Percentiles rank a stretch among this genome's conserved stretches.
phyloP scores from a whole-genome alignment of 2,329 filamentous ascomycete genomes.

The Botrytis aclada region DNA sequence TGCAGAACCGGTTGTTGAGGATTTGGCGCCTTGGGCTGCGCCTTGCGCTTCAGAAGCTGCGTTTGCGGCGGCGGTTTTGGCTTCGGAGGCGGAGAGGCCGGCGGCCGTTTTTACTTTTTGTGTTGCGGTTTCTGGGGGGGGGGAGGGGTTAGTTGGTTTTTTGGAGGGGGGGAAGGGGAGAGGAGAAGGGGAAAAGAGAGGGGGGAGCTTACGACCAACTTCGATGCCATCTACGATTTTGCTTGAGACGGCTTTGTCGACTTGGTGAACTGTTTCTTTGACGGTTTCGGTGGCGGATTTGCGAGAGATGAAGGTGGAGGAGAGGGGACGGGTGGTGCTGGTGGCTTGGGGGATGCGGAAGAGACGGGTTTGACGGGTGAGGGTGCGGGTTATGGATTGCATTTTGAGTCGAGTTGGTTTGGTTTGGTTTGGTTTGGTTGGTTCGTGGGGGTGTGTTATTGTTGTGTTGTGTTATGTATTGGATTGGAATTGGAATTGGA shows the following conservation, averaged over 20 bases:
- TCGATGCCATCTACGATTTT: conserved; percentile 62
- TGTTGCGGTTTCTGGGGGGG: conserved; percentile 38
- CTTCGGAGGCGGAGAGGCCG: conserved; percentile 39
- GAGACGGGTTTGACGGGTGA: background rate
- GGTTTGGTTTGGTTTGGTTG: background rate
- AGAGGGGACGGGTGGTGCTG: background rate
- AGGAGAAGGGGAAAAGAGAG: background rate
- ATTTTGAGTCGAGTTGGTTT: background rate
- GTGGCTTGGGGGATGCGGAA: background rate
- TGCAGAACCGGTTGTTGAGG: conserved; percentile 18
- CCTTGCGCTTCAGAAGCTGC: conserved; percentile 38
- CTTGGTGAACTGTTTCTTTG: conserved; percentile 58
- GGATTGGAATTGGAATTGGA: too few species aligned
- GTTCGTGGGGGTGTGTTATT: background rate
- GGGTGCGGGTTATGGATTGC: background rate
- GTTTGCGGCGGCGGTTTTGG: conserved; percentile 30
- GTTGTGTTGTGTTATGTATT: too few species aligned
- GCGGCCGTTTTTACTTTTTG: conserved; percentile 50
- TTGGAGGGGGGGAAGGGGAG: background rate
- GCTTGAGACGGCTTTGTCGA: conserved; percentile 58
- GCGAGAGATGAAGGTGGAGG: background rate
- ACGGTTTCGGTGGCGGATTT: background rate
- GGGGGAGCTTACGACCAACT: conserved; percentile 48
- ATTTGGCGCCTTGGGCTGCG: conserved; percentile 41
- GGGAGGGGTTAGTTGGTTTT: background rate